Evolutionary conservation across 805 yeast species (phyloP), one percentile per base, ranked within the genome.

Genomic region (Candida glaebosa): DNA sequence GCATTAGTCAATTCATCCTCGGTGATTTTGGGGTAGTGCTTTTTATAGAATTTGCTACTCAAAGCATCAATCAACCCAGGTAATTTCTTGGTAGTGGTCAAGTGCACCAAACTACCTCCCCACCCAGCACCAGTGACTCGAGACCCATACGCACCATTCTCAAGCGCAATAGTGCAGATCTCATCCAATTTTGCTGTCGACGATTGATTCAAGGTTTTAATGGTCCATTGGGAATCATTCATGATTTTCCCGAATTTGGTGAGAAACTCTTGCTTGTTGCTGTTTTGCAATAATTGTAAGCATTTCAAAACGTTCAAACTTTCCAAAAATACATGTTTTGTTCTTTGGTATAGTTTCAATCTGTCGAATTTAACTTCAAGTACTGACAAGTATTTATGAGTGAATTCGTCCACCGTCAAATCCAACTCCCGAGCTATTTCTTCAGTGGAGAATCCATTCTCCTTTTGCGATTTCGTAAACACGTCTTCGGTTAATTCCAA

Each of bases 41-140:
- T 62, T 37, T 63, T 63, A 60, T 79, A 82, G 57, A 76, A 82
- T 39, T 78, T 58, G n/a, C 67, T 61, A 18, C 55, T 63, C 39
- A 82, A 63, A 0, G 82, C 79, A 2, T 47, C 42, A 7, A 60
- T 57, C 20, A 79, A 65, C 2, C 40, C 40, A 0, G 53, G 56
- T 8, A 73, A 61, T 44, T 65, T 70, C 44, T 69, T 68, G 3
- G 64, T 61, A 3, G 74, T 62, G 8, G 82, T 76, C 42, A 83
- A 60, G 54, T 82, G 86, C n/a, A 83, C 84, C 0, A 84, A 70
- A 22, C 82, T 78, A 4, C 89, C 89, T 25, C 89, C 89, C 73
- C 81, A 83, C 3, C 90, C 90, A 15, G 90, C 89, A 19, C 89
- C 90, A 7, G 89, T 82, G n/a, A 81, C 71, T 41, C 90, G 69